Conservation (phyloP, 1,139 yeast species). For the Pichia sp. region DNA sequence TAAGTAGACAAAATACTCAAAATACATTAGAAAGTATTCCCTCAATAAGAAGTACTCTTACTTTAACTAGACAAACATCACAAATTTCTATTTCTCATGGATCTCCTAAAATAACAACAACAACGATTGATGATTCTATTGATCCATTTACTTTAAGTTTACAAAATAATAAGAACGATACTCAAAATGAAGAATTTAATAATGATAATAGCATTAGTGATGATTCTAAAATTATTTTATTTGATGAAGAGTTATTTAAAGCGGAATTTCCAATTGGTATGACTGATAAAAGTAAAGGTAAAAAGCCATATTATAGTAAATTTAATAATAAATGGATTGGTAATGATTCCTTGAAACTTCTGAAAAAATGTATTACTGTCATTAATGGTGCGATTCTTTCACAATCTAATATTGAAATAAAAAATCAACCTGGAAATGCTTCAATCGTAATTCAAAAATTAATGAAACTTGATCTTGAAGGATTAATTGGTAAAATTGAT, state of each 20-base stretch:
- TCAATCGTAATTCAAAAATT: slow-evolving; percentile 18
- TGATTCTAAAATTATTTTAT: slow-evolving; percentile 1
- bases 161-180: background rate
- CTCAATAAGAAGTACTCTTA: slow-evolving; percentile 13
- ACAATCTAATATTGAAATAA: slow-evolving; percentile 30
- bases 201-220: background rate
- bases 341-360: slow-evolving; percentile 40
- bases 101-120: background rate
- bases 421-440: slow-evolving; percentile 12
- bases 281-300: slow-evolving; percentile 55
- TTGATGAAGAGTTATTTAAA: slow-evolving; percentile 26
- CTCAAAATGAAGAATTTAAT: background rate
- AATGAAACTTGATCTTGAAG: slow-evolving; percentile 19
- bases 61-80: slow-evolving; percentile 9
- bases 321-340: slow-evolving; percentile 59
- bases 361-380: slow-evolving; percentile 30
- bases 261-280: slow-evolving; percentile 55
- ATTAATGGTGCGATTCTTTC: slow-evolving; percentile 36
- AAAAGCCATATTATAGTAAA: slow-evolving; percentile 46
- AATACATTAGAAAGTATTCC: slow-evolving; percentile 16
- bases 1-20: slow-evolving; percentile 18
- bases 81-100: slow-evolving; percentile 12
- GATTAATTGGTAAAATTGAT: slow-evolving; percentile 14
- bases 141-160: slow-evolving; percentile 7
- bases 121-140: slow-evolving; percentile 4